A percentile compares a stretch with the other conserved stretches of the same genome.
Evolutionary conservation across 805 yeast species (phyloP).

Genomic region (Myxozyma lipomycoides): DNA sequence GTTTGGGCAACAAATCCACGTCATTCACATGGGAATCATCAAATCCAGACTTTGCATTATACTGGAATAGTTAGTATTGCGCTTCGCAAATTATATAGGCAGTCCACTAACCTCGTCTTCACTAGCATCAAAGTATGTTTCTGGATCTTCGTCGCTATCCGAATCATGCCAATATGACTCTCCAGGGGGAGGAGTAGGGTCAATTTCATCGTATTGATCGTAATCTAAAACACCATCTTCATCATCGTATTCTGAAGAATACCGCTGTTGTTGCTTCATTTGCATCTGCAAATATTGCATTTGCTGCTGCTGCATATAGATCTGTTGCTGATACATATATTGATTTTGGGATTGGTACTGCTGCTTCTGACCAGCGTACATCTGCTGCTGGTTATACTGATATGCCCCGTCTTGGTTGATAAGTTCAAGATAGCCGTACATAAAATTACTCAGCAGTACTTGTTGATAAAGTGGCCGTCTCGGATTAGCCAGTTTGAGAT

Average conservation of each 20-base stretch:
- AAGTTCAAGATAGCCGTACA: conserved; percentile 93
- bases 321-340: conserved; percentile 4
- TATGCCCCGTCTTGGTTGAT: conserved; percentile 64
- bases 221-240: background rate
- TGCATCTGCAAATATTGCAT: background rate
- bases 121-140: background rate
- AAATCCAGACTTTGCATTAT: too few species aligned
- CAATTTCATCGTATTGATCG: background rate
- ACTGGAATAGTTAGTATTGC: too few species aligned
- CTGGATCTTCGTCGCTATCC: background rate
- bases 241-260: background rate
- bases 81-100: too few species aligned
- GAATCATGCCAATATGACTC: background rate
- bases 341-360: conserved; percentile 12
- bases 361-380: conserved; percentile 16
- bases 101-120: background rate
- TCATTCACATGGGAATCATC: too few species aligned
- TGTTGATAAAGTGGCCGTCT: conserved; percentile 88
- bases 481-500: conserved; percentile 89
- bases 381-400: conserved; percentile 17
- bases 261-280: background rate
- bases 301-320: conserved; percentile 2
- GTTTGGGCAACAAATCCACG: too few species aligned
- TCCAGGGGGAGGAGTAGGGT: background rate
- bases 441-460: conserved; percentile 87